Percentiles rank a stretch among this genome's conserved stretches.
These are phyloP conservation scores for Talaromyces piceae DNA, from an alignment of 2,329 filamentous ascomycete genomes.

Conservation along the genomic window DNA sequence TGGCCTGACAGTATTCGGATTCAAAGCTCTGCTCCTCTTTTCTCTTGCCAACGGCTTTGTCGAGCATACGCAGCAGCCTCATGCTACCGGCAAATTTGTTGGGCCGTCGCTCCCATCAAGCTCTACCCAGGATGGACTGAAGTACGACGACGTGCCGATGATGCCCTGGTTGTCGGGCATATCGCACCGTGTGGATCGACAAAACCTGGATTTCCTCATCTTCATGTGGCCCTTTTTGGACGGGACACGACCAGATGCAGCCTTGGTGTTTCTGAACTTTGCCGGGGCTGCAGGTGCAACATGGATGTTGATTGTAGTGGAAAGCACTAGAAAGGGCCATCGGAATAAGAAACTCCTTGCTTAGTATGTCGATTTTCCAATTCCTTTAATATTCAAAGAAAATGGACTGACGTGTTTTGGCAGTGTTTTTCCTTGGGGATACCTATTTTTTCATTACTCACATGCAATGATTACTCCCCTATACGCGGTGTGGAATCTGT, in stretches of 20 bases:
- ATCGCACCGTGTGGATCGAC: not conserved
- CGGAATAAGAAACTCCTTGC: not conserved
- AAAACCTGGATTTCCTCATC: not conserved
- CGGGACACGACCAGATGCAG: not conserved
- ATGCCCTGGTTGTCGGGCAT: not conserved
- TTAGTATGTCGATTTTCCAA: not conserved
- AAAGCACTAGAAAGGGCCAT: not conserved
- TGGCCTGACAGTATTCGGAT: not conserved
- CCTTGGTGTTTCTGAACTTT: not conserved
- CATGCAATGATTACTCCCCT: constrained; percentile 2
- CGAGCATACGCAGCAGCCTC: not conserved
- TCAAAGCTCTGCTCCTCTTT: not conserved
- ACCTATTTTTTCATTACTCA: constrained; percentile 1
- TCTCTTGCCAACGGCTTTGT: not conserved
- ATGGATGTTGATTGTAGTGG: constrained; percentile 4
- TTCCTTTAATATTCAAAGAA: not conserved
- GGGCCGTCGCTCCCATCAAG: not conserved
- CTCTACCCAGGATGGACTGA: not conserved
- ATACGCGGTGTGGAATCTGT: not conserved
- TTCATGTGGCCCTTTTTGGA: constrained; percentile 5
- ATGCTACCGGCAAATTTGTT: not conserved
- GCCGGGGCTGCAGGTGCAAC: not conserved
- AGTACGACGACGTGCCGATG: not conserved
- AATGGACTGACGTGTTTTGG: not conserved
- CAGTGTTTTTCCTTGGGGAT: not conserved